Base-by-base conservation (phyloP, 495 filamentous ascomycete species). In the Hypoxylon crocopeplum region DNA sequence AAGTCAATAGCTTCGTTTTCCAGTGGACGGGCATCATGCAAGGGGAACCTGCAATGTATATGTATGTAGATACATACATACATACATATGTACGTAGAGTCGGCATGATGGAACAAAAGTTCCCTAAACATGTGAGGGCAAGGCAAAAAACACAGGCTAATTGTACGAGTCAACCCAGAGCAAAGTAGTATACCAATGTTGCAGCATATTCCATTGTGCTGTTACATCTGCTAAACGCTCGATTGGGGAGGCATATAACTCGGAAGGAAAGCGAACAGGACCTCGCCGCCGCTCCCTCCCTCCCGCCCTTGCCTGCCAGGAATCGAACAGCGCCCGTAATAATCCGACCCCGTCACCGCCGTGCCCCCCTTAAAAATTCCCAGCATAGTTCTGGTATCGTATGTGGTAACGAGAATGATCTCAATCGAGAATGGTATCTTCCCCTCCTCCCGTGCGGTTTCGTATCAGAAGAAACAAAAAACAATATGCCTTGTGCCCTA, bases 351-450 rank as follows among this genome's bases (percentile, higher is more conserved):
- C 41, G 34, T 37, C 52, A 5, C 8, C 39, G 2, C 10, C 16
- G 5, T 50, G 15, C 39, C 16, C 29, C 16, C 11, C 44, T 39
- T 29, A 44, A 64, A 48, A 36, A n/a, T n/a, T n/a, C 32, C 20
- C 48, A 57, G 52, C 41, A 46, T 4, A n/a, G n/a, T n/a, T n/a
- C n/a, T 25, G 21, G 20, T 38, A 29, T 50, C 32, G 41, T 36
- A 39, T 19, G 24, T 25, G 42, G 39, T n/a, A 54, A 34, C 41
- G 41, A 44, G 12, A 36, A 51, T 25, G 13, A 49, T 46, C 39
- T 63, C 48, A n/a, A 15, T 64, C 41, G n/a, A 64, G 54, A 54
- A 64, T 64, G 60, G 60, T 64, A 64, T 64, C 48, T 27, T 8
- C 24, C 13, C 45, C 54, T 49, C 48, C 42, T 25, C 39, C 32